Evolutionary conservation across 2,329 filamentous ascomycete genomes (phyloP).

Genomic region (Talaromyces sp.): DNA sequence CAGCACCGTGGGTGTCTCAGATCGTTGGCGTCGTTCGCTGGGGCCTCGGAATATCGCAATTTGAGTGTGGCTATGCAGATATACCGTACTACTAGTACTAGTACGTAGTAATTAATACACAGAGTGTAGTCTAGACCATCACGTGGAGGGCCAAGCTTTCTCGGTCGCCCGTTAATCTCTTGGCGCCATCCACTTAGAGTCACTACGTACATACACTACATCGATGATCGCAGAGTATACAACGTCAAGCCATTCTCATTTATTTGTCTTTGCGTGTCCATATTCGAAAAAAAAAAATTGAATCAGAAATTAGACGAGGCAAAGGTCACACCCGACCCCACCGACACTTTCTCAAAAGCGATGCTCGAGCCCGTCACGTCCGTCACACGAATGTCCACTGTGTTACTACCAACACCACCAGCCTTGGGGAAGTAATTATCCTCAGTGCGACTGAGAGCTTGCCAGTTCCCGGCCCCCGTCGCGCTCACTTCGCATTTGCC

Average conservation of each 20-base stretch:
- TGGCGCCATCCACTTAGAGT: background rate
- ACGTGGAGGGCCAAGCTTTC: background rate
- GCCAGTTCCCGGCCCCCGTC: slow-evolving; percentile 57
- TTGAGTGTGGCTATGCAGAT: too few species aligned
- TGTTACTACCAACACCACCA: slow-evolving; percentile 52
- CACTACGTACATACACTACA: too few species aligned
- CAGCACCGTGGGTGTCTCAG: too few species aligned
- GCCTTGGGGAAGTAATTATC: slow-evolving; percentile 62
- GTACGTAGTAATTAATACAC: too few species aligned
- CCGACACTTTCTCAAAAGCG: background rate
- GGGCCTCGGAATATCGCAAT: background rate
- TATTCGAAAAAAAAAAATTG: too few species aligned
- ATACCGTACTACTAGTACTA: too few species aligned
- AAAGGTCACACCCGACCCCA: background rate
- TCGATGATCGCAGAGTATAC: background rate
- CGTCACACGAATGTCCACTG: slow-evolving; percentile 55
- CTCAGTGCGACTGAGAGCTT: slow-evolving; percentile 48
- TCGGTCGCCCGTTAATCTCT: background rate
- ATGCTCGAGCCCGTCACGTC: slow-evolving; percentile 25
- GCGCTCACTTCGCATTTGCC: slow-evolving; percentile 57
- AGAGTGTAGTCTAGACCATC: background rate
- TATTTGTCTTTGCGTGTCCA: too few species aligned
- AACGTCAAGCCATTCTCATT: background rate
- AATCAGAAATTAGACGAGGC: background rate
- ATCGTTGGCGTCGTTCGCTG: background rate